Conservation (phyloP, 164 flowering plant species). For the Umbellularia californica region DNA sequence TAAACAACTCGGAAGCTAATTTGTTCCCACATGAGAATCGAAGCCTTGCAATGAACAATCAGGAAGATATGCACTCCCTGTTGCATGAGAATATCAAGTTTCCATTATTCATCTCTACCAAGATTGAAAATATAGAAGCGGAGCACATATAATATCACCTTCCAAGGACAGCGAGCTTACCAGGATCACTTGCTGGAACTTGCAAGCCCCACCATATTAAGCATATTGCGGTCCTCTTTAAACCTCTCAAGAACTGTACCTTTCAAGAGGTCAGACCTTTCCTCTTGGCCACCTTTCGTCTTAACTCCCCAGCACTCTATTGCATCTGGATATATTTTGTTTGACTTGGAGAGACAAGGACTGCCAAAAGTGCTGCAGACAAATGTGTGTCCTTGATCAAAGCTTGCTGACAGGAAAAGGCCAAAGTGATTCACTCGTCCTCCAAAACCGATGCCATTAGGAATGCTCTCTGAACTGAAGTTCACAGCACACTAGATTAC, state of each 20-base stretch:
- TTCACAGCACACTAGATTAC: conserved; percentile 70
- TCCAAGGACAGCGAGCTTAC: neutral
- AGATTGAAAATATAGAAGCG: neutral
- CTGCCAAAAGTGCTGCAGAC: conserved; percentile 70
- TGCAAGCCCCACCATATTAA: conserved; percentile 91
- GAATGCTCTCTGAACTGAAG: conserved; percentile 84
- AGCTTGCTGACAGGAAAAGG: conserved; percentile 69
- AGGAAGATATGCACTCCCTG: neutral
- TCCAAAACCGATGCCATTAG: conserved; percentile 91
- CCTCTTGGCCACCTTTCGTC: conserved; percentile 30
- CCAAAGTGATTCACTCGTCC: conserved; percentile 80
- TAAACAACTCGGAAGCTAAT: neutral
- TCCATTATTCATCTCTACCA: neutral
- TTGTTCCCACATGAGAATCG: neutral
- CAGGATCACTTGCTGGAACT: conserved; percentile 54
- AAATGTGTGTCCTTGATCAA: conserved; percentile 83
- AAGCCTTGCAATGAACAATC: neutral
- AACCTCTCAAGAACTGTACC: conserved; percentile 76
- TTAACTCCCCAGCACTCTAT: conserved; percentile 89
- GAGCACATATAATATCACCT: neutral
- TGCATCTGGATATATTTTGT: conserved; percentile 58
- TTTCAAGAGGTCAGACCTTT: conserved; percentile 28
- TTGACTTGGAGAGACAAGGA: conserved; percentile 66
- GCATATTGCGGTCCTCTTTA: conserved; percentile 91
- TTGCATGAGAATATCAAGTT: neutral